Base-by-base conservation (phyloP, 495 filamentous ascomycete genomes). In the Melanomma pulvis-pyrius region DNA sequence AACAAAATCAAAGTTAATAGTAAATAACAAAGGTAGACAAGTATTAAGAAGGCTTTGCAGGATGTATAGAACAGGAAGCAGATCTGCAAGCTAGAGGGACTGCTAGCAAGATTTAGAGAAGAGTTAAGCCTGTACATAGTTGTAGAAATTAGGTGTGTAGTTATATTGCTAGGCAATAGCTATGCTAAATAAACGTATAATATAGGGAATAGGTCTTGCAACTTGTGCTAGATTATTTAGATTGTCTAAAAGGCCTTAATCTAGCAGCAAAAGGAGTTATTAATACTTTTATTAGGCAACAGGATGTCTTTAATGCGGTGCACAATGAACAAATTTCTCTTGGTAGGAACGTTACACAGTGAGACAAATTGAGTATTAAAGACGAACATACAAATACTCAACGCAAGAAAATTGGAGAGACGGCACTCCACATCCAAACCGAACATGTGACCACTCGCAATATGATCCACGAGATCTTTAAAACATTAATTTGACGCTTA, bases 61-160 rank as follows among this genome's bases (percentile, higher is more conserved):
- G 5, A 15, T 15, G 24, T 59, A 13, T 22, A 11, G 32, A 29
- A n/a, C 30, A 65, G 59, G 29, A 46, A 69, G 32, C 25, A 65
- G 12, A 65, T 69, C 26, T 4, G 5, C 13, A 36, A 44, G 47
- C 28, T 61, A 30, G 64, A 61, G 29, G 4, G 34, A 61, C 56
- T 46, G 47, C 48, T 67, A 1, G 64, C 46, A 26, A 46, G 56
- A 12, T 54, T 67, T 21, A 44, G 50, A 30, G 30, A 56, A 13
- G 61, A 56, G 48, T 50, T 63, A 17, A 56, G 46, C 22, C 41
- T 65, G 44, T 53, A 65, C 26, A 28, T 65, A 17, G 26, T 51
- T 32, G 22, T 32, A 41, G 39, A 46, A 34, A 41, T 63, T 48
- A 54, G 61, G 61, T 56, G 39, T 26, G 34, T 22, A 34, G 22